Percentiles rank a stretch among this genome's conserved stretches.
These are phyloP conservation scores for Fusarium annulatum DNA, from an alignment of 2,329 filamentous ascomycete species.

Conservation along the genomic window DNA sequence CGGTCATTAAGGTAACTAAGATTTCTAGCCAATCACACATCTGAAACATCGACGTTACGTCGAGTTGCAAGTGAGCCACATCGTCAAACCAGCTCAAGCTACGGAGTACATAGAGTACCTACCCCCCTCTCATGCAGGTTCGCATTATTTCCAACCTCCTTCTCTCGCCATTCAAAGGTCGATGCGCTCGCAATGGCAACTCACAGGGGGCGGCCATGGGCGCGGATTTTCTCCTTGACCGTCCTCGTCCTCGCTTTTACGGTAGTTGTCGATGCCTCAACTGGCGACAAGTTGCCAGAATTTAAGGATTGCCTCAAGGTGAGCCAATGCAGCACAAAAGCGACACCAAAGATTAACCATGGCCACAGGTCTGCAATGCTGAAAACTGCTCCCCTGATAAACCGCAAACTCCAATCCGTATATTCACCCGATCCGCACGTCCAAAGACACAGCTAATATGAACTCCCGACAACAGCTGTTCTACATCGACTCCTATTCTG, in stretches of 20 bases:
- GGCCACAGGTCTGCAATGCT: constrained; percentile 77
- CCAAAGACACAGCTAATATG: constrained; percentile 29
- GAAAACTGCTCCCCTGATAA: constrained; percentile 81
- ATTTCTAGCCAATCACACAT: constrained; percentile 34
- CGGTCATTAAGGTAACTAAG: not conserved
- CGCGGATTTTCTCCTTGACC: constrained; percentile 48
- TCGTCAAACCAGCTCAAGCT: constrained; percentile 27
- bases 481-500: constrained; percentile 89
- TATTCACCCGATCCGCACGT: constrained; percentile 47
- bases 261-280: constrained; percentile 71
- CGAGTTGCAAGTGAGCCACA: constrained; percentile 35
- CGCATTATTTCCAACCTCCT: not conserved
- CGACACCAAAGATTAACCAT: constrained; percentile 22
- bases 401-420: constrained; percentile 74
- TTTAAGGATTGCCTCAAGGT: constrained; percentile 90
- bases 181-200: constrained; percentile 50
- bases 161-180: constrained; percentile 27
- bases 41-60: constrained; percentile 23
- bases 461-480: constrained; percentile 67
- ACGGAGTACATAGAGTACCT: not conserved
- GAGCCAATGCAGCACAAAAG: constrained; percentile 10
- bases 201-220: constrained; percentile 49
- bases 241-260: constrained; percentile 55
- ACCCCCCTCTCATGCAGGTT: constrained; percentile 23
- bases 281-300: constrained; percentile 86